A percentile compares a stretch with the other conserved stretches of the same genome.
Conservation (phyloP, 495 filamentous ascomycete species). For the Lindgomyces ingoldianus region DNA sequence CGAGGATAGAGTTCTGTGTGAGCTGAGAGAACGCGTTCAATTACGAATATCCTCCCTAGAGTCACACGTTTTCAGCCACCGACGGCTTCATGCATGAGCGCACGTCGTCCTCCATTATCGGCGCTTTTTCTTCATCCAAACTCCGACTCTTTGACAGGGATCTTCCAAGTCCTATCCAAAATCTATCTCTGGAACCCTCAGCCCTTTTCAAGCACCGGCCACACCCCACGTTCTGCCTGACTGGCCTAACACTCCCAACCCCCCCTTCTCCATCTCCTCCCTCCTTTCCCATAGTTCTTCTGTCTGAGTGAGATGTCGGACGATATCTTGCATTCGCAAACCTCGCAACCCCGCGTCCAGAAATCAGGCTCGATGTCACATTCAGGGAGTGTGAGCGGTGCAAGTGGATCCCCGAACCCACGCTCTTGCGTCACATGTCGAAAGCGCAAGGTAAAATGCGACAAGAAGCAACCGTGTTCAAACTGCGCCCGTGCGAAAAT, state of each 20-base stretch:
- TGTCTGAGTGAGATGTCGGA: too few species aligned
- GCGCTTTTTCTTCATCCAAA: neutral
- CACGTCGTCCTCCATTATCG: neutral
- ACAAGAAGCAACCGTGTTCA: slow-evolving; percentile 79
- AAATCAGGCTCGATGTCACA: neutral
- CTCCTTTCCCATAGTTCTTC: neutral
- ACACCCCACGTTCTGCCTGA: neutral
- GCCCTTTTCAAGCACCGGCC: too few species aligned
- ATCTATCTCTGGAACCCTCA: too few species aligned
- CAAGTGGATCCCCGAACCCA: slow-evolving; percentile 42
- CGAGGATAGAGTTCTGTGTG: too few species aligned
- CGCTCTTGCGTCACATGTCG: slow-evolving; percentile 84
- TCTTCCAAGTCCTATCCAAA: neutral
- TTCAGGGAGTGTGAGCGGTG: slow-evolving; percentile 2
- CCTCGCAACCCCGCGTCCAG: neutral
- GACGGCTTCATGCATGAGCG: neutral
- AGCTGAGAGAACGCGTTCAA: neutral
- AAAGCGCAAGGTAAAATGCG: slow-evolving; percentile 81
- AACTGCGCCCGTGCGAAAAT: slow-evolving; percentile 79
- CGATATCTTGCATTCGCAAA: neutral
- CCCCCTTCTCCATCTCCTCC: neutral
- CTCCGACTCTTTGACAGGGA: neutral
- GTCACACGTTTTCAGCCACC: neutral
- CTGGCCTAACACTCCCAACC: neutral
- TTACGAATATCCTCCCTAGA: neutral